Percentiles rank a stretch among this genome's conserved stretches.
Conservation (phyloP, 352 stramenopile genomes). For the Globisporangium splendens region DNA sequence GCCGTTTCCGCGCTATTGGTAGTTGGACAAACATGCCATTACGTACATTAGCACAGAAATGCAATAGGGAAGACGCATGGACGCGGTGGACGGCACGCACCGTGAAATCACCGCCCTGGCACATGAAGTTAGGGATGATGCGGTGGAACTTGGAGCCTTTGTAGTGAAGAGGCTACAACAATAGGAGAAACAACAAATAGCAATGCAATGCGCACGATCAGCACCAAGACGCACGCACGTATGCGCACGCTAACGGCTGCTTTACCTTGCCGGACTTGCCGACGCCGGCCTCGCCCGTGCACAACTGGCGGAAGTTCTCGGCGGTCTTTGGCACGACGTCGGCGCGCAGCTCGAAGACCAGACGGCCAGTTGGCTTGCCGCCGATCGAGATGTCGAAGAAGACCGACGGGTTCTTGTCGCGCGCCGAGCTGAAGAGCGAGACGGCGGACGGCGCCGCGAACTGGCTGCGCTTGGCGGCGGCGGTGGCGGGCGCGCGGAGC, state of each 20-base stretch:
- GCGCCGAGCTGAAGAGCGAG: conserved; percentile 58
- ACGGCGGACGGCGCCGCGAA: conserved; percentile 2
- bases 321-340: conserved; percentile 97
- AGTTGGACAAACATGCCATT: conserved; percentile 19
- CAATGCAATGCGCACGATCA: conserved; percentile 1
- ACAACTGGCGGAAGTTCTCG: conserved; percentile 98
- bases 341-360: conserved; percentile 90
- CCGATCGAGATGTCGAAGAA: conserved; percentile 98
- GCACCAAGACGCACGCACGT: too few species aligned
- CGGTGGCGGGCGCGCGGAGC: conserved; percentile 18
- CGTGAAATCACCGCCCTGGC: conserved; percentile 97
- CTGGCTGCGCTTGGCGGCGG: conserved; percentile 13
- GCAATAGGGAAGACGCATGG: too few species aligned
- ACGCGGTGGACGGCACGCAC: conserved; percentile 32
- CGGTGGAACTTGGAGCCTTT: conserved; percentile 91
- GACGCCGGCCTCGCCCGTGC: conserved; percentile 95
- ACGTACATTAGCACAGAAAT: conserved; percentile 9
- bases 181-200: neutral
- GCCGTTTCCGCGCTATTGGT: conserved; percentile 62
- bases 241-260: too few species aligned
- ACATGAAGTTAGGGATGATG: conserved; percentile 94
- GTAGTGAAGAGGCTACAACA: conserved; percentile 64
- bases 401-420: conserved; percentile 82
- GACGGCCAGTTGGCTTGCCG: conserved; percentile 76
- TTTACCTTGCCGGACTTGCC: conserved; percentile 63